Evolutionary conservation across 2,329 filamentous ascomycete genomes (phyloP).

Genomic region (Diaporthe ilicicola): DNA sequence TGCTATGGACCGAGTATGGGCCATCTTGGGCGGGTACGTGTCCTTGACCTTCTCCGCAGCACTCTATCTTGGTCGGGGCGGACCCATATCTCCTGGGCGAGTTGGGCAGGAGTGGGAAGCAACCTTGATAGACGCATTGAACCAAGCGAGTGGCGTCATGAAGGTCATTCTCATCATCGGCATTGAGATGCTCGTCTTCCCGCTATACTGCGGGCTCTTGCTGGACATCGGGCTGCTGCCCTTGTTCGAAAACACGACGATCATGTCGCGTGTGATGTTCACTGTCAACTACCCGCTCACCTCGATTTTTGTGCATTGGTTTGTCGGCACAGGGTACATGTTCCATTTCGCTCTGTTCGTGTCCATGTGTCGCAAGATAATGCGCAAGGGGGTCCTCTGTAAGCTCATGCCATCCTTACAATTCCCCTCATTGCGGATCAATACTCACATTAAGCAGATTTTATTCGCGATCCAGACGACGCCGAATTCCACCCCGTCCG

Average conservation of each 20-base stretch:
- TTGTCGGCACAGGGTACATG: constrained; percentile 98
- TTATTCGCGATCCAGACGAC: constrained; percentile 97
- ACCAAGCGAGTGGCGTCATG: constrained; percentile 95
- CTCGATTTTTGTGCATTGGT: constrained; percentile 98
- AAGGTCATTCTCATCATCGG: constrained; percentile 99
- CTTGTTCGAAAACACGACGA: constrained; percentile 82
- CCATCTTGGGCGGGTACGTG: constrained; percentile 82
- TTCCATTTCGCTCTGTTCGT: constrained; percentile 99
- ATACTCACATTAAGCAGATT: constrained; percentile 66
- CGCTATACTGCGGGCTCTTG: constrained; percentile 91
- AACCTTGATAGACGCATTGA: constrained; percentile 80
- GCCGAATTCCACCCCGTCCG: constrained; percentile 98
- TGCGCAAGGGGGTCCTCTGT: constrained; percentile 94
- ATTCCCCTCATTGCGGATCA: not conserved
- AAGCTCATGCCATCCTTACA: constrained; percentile 48
- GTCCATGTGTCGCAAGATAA: constrained; percentile 97
- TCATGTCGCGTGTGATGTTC: constrained; percentile 81
- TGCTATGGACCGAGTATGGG: constrained; percentile 70
- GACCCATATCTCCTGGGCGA: constrained; percentile 68
- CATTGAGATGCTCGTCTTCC: constrained; percentile 98
- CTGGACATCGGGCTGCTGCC: constrained; percentile 90
- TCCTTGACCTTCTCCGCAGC: constrained; percentile 79
- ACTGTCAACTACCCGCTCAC: constrained; percentile 82
- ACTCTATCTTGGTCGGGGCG: constrained; percentile 79
- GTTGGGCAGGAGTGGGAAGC: constrained; percentile 74